phyloP scores from a whole-genome alignment of 768 basidiomycete genomes.

The Boletus edulis region DNA sequence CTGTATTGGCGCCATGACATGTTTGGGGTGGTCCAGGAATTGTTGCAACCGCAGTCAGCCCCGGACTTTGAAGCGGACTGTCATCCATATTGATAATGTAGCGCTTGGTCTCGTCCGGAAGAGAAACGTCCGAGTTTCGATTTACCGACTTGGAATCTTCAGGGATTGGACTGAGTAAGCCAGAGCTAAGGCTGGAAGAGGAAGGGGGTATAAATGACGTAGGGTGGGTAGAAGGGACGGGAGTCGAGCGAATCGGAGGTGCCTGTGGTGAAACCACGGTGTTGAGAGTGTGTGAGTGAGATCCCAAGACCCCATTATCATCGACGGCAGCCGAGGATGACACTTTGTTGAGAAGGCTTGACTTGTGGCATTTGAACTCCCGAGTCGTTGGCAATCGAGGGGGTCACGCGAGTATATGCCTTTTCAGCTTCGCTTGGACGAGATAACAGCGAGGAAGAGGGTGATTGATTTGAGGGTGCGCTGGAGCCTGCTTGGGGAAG shows the following conservation, averaged over 20 bases:
- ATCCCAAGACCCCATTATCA: background rate
- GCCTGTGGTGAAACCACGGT: conserved; percentile 11
- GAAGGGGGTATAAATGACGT: conserved; percentile 15
- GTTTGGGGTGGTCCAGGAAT: background rate
- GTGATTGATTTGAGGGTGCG: conserved; percentile 6
- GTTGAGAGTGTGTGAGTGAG: conserved; percentile 15
- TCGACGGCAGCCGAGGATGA: no score
- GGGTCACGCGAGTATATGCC: background rate
- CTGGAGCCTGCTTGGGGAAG: conserved; percentile 12
- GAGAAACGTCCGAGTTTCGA: conserved; percentile 66
- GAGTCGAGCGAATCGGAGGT: conserved; percentile 5
- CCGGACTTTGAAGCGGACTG: conserved; percentile 57
- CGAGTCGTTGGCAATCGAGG: conserved; percentile 3
- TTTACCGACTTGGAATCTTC: conserved; percentile 40
- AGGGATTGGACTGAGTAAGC: conserved; percentile 22
- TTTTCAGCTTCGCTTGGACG: conserved; percentile 14
- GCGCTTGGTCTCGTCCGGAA: conserved; percentile 74
- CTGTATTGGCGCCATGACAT: background rate
- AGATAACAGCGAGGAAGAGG: conserved; percentile 18
- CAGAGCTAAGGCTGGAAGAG: conserved; percentile 18
- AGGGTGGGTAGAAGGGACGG: conserved; percentile 17
- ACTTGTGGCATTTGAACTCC: conserved; percentile 1
- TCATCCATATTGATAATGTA: conserved; percentile 71
- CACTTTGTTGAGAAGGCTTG: conserved; percentile 9
- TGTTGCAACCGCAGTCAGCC: background rate